Evolutionary conservation across 164 flowering plant genomes (phyloP), one percentile per base, ranked within the genome.

Genomic region (Piper longum): DNA sequence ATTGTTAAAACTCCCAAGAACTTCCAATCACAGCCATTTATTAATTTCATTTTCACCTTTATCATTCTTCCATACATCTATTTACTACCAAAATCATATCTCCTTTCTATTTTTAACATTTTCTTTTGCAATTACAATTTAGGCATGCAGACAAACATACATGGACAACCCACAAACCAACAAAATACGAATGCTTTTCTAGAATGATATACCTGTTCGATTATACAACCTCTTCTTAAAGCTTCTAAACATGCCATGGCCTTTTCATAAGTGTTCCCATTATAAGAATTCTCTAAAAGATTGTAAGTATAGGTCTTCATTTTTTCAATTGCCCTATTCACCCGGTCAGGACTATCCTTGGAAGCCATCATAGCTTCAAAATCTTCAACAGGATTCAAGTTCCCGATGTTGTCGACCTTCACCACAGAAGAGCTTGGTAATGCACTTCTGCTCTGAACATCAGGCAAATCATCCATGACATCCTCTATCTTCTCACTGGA

Each of bases 301-400:
- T 76, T 75, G 73, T 57, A 68, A 55, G 84, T 80, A 66, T 75
- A 75, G 72, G 68, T 70, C 71, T 82, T 81, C 96, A 89, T 88
- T 12, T 73, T 76, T 56, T 59, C 73, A 54, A 93, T 83, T 61
- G 97, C 96, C 77, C 80, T 88, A 39, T 36, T 61, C 57, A 88
- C 82, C 90, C 93, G 89, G 17, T 82, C 77, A 36, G 84, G 72
- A 64, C 80, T 75, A 73, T 88, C 97, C 74, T 93, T 83, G 7
- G 90, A 87, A 9, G 86, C 74, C 72, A 89, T 76, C 96, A 89
- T 88, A 57, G 92, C 80, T 76, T 89, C 96, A 76, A 89, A 93
- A 76, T 93, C 98, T 74, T 85, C 77, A 42, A 86, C 72, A 51
- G 98, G 93, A 62, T 78, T 81, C 64, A 62, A 55, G 57, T 79